These are phyloP conservation scores for Xylaria sp. DNA, from an alignment of 2,329 filamentous ascomycete species.

Conservation along the genomic window DNA sequence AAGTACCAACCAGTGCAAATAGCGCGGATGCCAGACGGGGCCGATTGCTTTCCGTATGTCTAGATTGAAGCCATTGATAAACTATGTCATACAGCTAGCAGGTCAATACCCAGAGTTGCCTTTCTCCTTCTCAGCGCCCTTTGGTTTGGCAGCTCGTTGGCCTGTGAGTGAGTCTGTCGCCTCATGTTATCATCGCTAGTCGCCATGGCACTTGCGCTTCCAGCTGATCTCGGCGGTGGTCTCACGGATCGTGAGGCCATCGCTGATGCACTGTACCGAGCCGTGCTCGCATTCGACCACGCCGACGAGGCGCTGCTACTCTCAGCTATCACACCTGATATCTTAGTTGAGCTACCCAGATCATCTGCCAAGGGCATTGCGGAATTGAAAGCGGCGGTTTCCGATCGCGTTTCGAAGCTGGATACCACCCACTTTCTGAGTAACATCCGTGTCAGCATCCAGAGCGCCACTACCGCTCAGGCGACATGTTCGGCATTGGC, in stretches of 20 bases:
- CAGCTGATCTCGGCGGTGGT: not conserved
- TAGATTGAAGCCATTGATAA: not conserved
- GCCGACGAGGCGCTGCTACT: not conserved
- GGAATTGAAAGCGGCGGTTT: conserved; percentile 5
- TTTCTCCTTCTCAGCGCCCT: not conserved
- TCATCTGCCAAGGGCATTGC: conserved; percentile 6
- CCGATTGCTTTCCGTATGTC: not conserved
- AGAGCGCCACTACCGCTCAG: not conserved
- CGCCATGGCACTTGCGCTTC: conserved; percentile 6
- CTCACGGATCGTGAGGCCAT: conserved; percentile 8
- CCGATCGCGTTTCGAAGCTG: conserved; percentile 2
- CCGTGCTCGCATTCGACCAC: conserved; percentile 8
- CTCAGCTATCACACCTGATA: conserved; percentile 6
- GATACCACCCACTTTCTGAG: conserved; percentile 4
- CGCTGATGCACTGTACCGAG: conserved; percentile 5
- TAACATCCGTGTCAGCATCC: conserved; percentile 3
- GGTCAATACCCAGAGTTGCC: not conserved
- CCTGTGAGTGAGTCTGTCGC: too few relatives aligned
- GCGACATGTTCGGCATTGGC: conserved; percentile 1
- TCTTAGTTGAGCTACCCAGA: not conserved
- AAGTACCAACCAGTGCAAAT: not conserved
- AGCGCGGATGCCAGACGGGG: not conserved
- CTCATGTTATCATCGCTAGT: not conserved
- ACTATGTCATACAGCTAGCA: not conserved
- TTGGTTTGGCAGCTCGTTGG: not conserved